phyloP scores from a whole-genome alignment of 176 grass and related monocot genomes.

The Guadua angustifolia region DNA sequence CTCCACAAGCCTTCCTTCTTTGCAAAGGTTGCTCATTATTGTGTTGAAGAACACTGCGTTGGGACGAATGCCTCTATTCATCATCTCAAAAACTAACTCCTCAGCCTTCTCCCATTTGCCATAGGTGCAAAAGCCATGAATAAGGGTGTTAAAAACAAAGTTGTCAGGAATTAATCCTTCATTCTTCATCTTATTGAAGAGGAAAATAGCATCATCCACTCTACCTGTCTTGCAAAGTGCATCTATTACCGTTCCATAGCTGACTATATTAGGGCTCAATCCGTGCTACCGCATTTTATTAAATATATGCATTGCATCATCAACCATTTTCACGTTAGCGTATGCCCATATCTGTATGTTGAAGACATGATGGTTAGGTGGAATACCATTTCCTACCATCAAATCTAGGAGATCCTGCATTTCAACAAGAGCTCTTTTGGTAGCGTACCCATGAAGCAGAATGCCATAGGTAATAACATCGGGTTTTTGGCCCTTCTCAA shows the following conservation, averaged over 20 bases:
- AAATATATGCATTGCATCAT: not conserved
- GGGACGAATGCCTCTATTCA: not conserved
- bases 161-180: not conserved
- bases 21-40: slow-evolving; percentile 25
- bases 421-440: not conserved
- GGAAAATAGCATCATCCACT: slow-evolving; percentile 30
- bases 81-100: slow-evolving; percentile 46
- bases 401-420: not conserved
- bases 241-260: too few relatives aligned
- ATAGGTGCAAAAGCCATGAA: not conserved
- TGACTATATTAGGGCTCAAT: too few relatives aligned
- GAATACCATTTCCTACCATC: not conserved
- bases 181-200: slow-evolving; percentile 13
- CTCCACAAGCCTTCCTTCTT: not conserved
- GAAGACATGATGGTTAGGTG: not conserved
- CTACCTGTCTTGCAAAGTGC: not conserved
- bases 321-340: not conserved
- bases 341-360: not conserved
- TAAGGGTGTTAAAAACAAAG: not conserved
- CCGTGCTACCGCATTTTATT: not conserved
- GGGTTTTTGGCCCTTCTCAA: not conserved
- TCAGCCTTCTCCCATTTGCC: not conserved
- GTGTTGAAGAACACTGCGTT: not conserved
- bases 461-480: too few relatives aligned
- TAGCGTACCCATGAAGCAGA: not conserved